A percentile compares a stretch with the other conserved stretches of the same genome.
These are phyloP conservation scores for Hordeum pubiflorum DNA, from an alignment of 202 grass and related monocot species.

Conservation along the genomic window DNA sequence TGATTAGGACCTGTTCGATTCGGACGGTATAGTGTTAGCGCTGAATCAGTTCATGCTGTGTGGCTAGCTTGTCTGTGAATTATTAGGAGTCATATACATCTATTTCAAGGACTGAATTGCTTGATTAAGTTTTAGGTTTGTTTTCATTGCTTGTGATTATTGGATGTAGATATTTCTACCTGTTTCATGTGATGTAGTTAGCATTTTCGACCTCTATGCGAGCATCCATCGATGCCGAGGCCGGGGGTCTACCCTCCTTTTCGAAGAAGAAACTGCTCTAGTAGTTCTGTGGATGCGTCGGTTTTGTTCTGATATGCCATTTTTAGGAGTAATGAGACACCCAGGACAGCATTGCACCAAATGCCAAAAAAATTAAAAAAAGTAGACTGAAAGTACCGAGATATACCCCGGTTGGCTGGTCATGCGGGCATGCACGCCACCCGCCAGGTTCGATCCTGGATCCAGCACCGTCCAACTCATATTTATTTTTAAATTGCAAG, in stretches of 20 bases:
- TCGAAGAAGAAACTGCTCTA: neutral
- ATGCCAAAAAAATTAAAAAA: neutral
- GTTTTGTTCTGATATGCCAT: constrained; percentile 6
- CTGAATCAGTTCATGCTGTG: neutral
- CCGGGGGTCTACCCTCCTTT: neutral
- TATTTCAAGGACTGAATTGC: neutral
- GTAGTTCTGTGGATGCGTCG: neutral
- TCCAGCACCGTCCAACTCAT: neutral
- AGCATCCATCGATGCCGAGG: neutral
- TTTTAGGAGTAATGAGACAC: neutral
- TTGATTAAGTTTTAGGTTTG: neutral
- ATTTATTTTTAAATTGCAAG: neutral
- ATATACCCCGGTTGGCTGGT: neutral
- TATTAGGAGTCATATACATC: neutral
- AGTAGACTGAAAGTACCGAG: neutral
- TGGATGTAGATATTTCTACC: neutral
- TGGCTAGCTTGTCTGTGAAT: neutral
- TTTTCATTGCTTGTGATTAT: neutral
- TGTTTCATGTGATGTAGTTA: constrained; percentile 11
- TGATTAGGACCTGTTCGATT: constrained; percentile 26
- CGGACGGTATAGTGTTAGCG: neutral
- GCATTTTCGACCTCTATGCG: neutral
- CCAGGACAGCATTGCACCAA: neutral
- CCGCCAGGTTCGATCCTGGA: neutral
- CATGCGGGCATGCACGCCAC: neutral